These are phyloP conservation scores for Colletotrichum navitas DNA, from an alignment of 2,329 filamentous ascomycete genomes.

Conservation along the genomic window DNA sequence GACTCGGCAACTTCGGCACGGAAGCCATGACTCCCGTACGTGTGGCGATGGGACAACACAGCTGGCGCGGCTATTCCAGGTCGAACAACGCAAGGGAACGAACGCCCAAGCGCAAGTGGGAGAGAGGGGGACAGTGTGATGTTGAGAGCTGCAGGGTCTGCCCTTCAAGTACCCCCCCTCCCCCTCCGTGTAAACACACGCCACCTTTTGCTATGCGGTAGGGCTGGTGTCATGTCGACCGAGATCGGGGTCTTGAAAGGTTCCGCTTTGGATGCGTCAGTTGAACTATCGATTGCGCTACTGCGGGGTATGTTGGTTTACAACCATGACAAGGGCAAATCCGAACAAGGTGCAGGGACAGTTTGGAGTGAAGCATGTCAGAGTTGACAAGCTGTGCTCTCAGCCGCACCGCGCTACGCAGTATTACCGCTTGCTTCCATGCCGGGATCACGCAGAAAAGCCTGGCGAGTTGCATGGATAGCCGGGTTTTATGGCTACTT, in stretches of 20 bases:
- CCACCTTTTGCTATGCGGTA: neutral
- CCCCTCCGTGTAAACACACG: neutral
- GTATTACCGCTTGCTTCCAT: neutral
- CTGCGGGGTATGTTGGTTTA: neutral
- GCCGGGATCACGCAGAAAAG: neutral
- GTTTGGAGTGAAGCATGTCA: neutral
- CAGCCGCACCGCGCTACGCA: slow-evolving; percentile 14
- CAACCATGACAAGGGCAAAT: neutral
- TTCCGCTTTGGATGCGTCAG: neutral
- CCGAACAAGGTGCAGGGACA: neutral
- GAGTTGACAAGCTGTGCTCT: neutral
- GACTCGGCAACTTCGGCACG: slow-evolving; percentile 22
- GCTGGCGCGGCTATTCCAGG: slow-evolving; percentile 9
- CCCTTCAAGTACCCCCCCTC: slow-evolving; percentile 1
- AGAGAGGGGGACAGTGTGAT: neutral
- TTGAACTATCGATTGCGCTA: neutral
- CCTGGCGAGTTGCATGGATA: neutral
- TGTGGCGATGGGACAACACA: slow-evolving; percentile 7
- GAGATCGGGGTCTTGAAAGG: neutral
- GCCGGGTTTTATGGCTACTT: neutral
- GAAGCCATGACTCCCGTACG: slow-evolving; percentile 31
- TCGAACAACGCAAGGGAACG: slow-evolving; percentile 7
- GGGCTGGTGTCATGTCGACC: neutral
- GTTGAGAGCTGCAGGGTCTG: slow-evolving; percentile 18
- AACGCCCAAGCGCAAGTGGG: slow-evolving; percentile 4